A percentile compares a stretch with the other conserved stretches of the same genome.
Evolutionary conservation across 176 grass and related monocot genomes (phyloP).

Genomic region (Saccharum officinarum): DNA sequence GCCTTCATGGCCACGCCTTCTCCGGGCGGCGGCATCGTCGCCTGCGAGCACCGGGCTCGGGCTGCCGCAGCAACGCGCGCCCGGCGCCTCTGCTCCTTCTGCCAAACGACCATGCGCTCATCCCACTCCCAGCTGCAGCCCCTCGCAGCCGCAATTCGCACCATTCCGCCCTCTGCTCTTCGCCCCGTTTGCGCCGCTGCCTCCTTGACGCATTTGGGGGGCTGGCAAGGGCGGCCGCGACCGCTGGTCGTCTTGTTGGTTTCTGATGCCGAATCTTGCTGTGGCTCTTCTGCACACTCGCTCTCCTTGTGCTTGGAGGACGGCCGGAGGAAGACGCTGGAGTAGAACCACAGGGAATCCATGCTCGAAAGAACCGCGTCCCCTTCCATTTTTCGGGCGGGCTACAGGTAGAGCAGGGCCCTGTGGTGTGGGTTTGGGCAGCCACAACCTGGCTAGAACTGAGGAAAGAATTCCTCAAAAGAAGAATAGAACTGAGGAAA

Average conservation of each 20-base stretch:
- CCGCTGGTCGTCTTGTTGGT: background rate
- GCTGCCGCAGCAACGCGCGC: background rate
- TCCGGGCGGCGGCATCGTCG: conserved; percentile 10
- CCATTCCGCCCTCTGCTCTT: no score
- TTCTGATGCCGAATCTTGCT: background rate
- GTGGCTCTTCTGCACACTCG: background rate
- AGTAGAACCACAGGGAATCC: conserved; percentile 67
- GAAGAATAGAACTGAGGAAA: no score
- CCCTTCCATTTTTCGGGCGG: conserved; percentile 23
- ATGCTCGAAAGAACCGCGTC: conserved; percentile 26
- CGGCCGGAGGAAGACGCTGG: conserved; percentile 34
- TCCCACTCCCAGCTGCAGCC: background rate
- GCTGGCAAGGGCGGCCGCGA: background rate
- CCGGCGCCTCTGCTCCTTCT: conserved; percentile 13
- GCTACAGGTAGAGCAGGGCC: background rate
- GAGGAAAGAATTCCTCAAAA: background rate
- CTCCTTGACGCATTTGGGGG: conserved; percentile 17
- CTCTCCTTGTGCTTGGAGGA: conserved; percentile 6
- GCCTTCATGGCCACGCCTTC: conserved; percentile 64
- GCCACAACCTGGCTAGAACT: background rate
- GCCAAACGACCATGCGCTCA: background rate
- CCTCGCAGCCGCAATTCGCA: no score
- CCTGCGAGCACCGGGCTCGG: conserved; percentile 28
- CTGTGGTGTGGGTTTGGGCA: background rate
- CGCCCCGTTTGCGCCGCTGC: background rate